These are phyloP conservation scores for Colletotrichum truncatum DNA, from an alignment of 2,329 filamentous ascomycete species.

Conservation along the genomic window DNA sequence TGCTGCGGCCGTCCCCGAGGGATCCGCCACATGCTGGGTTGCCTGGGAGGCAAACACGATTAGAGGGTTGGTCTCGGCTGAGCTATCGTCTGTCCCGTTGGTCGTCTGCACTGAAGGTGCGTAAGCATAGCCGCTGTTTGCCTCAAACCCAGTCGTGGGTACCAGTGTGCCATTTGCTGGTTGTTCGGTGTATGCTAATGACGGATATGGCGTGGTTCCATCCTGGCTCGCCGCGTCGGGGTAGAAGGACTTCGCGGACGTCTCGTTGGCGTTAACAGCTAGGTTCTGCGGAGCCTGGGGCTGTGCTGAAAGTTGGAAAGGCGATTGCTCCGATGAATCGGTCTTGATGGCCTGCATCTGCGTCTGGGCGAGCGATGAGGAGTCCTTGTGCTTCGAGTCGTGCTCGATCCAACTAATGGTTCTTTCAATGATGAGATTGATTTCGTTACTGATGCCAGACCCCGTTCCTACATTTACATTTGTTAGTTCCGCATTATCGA, in stretches of 20 bases:
- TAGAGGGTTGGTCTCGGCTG: constrained; percentile 46
- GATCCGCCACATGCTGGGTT: constrained; percentile 42
- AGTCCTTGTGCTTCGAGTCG: constrained; percentile 41
- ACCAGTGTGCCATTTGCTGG: constrained; percentile 32
- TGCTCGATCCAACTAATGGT: constrained; percentile 64
- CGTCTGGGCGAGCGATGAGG: background rate
- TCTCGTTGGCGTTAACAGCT: constrained; percentile 23
- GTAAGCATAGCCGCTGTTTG: constrained; percentile 26
- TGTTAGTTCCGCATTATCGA: constrained; percentile 22
- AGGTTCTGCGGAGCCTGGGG: constrained; percentile 7
- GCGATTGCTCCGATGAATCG: constrained; percentile 8
- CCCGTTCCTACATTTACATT: too few relatives aligned
- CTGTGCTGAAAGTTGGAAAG: constrained; percentile 11
- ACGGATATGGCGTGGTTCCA: constrained; percentile 39
- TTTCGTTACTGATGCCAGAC: constrained; percentile 51
- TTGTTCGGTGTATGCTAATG: constrained; percentile 41
- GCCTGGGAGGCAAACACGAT: constrained; percentile 50
- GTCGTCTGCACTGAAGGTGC: constrained; percentile 10
- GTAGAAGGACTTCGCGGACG: constrained; percentile 41
- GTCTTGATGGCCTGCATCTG: too few relatives aligned
- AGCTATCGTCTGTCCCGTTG: constrained; percentile 32
- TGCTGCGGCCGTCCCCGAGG: constrained; percentile 33
- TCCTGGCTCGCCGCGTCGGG: constrained; percentile 35
- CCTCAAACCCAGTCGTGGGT: constrained; percentile 18
- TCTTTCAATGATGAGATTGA: constrained; percentile 58